Percentiles rank a stretch among this genome's conserved stretches.
These are phyloP conservation scores for Claviceps pazoutovae DNA, from an alignment of 2,329 filamentous ascomycete species.

Conservation along the genomic window DNA sequence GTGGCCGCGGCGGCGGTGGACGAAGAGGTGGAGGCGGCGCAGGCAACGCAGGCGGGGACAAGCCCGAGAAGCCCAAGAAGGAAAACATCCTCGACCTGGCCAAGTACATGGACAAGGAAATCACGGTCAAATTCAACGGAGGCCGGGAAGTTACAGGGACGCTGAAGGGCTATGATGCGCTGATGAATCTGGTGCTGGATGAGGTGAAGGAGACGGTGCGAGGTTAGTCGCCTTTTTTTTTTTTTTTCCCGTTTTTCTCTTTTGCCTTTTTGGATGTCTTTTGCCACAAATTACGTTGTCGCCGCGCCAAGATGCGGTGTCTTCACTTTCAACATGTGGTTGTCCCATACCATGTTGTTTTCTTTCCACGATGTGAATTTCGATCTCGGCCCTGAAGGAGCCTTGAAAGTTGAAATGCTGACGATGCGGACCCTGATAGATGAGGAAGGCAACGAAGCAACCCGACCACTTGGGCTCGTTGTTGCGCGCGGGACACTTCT, in stretches of 20 bases:
- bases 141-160: conserved; percentile 81
- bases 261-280: background rate
- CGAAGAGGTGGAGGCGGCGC: conserved; percentile 21
- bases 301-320: no score
- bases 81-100: conserved; percentile 92
- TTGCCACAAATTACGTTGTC: background rate
- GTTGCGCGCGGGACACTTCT: conserved; percentile 87
- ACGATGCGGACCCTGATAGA: conserved; percentile 38
- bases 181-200: conserved; percentile 96
- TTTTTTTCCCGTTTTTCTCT: background rate
- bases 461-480: conserved; percentile 68
- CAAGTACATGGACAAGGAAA: conserved; percentile 95
- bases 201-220: conserved; percentile 82
- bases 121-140: conserved; percentile 92
- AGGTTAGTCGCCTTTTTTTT: conserved; percentile 40
- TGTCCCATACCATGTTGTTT: no score
- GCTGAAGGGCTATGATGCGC: conserved; percentile 87
- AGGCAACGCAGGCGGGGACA: conserved; percentile 28
- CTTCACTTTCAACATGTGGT: no score
- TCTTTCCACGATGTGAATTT: no score
- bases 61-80: conserved; percentile 77
- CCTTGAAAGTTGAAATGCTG: no score
- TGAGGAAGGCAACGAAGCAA: conserved; percentile 79
- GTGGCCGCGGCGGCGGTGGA: conserved; percentile 19
- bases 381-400: no score